Evolutionary conservation across 1,139 yeast genomes (phyloP).

Genomic region (Yamadazyma triangularis): DNA sequence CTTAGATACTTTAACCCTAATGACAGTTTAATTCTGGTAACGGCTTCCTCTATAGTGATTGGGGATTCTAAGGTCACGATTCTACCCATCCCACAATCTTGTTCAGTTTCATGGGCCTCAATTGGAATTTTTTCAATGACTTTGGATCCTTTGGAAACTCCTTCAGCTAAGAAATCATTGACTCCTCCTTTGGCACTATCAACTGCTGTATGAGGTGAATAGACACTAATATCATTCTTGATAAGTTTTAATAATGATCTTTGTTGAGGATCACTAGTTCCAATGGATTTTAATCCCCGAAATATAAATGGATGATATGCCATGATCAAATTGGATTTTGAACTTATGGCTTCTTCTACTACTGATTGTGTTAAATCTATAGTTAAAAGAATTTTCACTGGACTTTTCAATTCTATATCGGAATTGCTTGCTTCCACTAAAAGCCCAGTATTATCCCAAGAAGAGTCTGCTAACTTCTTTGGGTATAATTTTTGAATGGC

Average conservation of each 20-base stretch:
- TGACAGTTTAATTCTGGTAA: constrained; percentile 50
- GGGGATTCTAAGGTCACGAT: constrained; percentile 47
- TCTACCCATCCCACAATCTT: constrained; percentile 77
- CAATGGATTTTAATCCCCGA: constrained; percentile 77
- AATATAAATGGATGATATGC: constrained; percentile 97
- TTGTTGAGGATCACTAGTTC: constrained; percentile 74
- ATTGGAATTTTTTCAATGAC: constrained; percentile 24
- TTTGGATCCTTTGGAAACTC: constrained; percentile 35
- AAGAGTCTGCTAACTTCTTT: constrained; percentile 65
- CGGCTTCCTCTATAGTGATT: constrained; percentile 39
- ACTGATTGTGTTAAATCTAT: constrained; percentile 83
- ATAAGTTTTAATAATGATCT: constrained; percentile 67
- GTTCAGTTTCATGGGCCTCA: constrained; percentile 18
- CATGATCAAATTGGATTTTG: constrained; percentile 52
- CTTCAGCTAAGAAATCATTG: constrained; percentile 81
- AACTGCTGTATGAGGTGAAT: constrained; percentile 93
- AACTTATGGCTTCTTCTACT: constrained; percentile 73
- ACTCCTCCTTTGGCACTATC: constrained; percentile 93
- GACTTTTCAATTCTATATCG: constrained; percentile 19
- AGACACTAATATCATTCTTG: constrained; percentile 75
- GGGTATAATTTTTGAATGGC: constrained; percentile 67
- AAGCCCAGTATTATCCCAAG: constrained; percentile 95
- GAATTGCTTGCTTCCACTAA: constrained; percentile 70
- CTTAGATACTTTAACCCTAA: constrained; percentile 58
- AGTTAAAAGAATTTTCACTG: constrained; percentile 58